These are phyloP conservation scores for Tardiomyces digboiensis DNA, from an alignment of 1,139 yeast species.

Conservation along the genomic window DNA sequence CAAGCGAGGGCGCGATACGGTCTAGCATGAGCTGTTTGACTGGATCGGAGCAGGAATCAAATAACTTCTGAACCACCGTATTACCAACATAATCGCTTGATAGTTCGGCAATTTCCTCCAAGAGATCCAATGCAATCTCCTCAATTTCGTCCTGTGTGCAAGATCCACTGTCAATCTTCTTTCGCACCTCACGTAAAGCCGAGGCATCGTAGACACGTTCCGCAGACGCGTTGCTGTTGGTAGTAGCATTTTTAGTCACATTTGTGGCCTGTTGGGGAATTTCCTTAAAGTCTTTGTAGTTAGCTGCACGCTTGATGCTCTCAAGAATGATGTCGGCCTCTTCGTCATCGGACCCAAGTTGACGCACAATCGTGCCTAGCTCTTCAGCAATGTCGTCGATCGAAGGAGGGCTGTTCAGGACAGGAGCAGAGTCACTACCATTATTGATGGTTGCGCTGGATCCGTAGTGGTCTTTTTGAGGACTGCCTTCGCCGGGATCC, in stretches of 20 bases:
- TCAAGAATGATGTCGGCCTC: constrained; percentile 16
- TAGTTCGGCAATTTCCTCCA: constrained; percentile 83
- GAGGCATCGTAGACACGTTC: constrained; percentile 80
- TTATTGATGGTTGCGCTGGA: background rate
- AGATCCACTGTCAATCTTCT: constrained; percentile 36
- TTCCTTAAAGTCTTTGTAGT: background rate
- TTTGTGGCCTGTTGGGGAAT: background rate
- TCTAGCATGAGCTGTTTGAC: constrained; percentile 77
- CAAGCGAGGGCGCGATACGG: constrained; percentile 67
- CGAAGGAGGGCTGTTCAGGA: constrained; percentile 2
- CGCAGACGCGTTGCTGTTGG: constrained; percentile 22
- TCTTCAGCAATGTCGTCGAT: constrained; percentile 18
- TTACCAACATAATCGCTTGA: constrained; percentile 93
- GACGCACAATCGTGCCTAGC: constrained; percentile 17
- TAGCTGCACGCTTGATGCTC: background rate
- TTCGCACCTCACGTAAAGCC: constrained; percentile 50
- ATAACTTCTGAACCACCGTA: constrained; percentile 88
- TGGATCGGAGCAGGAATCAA: constrained; percentile 59
- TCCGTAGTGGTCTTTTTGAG: background rate
- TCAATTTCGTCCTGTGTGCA: constrained; percentile 53
- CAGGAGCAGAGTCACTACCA: too few species aligned
- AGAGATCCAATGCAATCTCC: constrained; percentile 74
- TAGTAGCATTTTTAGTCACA: background rate
- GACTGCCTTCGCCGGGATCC: constrained; percentile 1
- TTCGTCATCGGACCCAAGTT: constrained; percentile 24